phyloP scores from a whole-genome alignment of 805 yeast genomes.

The Candida vaughaniae region DNA sequence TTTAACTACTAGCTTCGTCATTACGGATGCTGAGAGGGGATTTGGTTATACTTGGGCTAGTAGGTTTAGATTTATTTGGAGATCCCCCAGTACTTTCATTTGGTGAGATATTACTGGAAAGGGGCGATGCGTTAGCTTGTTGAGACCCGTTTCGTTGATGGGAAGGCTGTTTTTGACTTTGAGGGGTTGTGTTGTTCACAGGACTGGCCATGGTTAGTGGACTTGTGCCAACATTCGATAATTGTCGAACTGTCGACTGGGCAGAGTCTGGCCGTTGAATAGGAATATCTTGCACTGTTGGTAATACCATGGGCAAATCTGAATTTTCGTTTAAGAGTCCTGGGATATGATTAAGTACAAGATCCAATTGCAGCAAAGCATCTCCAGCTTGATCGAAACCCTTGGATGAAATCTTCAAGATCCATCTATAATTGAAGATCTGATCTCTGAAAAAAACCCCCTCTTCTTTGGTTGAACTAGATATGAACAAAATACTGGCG shows the following conservation, averaged over 20 bases:
- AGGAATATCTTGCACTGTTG: slow-evolving; percentile 27
- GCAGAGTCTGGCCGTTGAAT: slow-evolving; percentile 15
- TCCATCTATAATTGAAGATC: slow-evolving; percentile 74
- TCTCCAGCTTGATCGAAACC: slow-evolving; percentile 77
- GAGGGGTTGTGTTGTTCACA: not conserved
- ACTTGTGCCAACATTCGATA: slow-evolving; percentile 4
- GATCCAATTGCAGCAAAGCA: slow-evolving; percentile 70
- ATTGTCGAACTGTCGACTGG: slow-evolving; percentile 6
- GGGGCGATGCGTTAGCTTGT: not conserved
- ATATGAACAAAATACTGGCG: slow-evolving; percentile 75
- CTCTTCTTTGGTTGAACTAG: slow-evolving; percentile 63
- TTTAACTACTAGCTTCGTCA: slow-evolving; percentile 3
- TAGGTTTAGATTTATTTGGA: slow-evolving; percentile 13
- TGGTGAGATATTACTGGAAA: not conserved
- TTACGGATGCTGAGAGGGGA: slow-evolving; percentile 16
- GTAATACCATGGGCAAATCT: slow-evolving; percentile 36
- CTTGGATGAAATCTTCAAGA: slow-evolving; percentile 68
- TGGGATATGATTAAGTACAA: slow-evolving; percentile 73
- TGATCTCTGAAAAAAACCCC: slow-evolving; percentile 62
- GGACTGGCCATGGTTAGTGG: slow-evolving; percentile 6
- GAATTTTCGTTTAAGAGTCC: slow-evolving; percentile 49
- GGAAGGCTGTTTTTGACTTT: not conserved
- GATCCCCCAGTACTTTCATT: not conserved
- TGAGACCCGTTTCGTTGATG: not conserved
- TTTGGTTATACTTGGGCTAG: slow-evolving; percentile 18